Base-by-base conservation (phyloP, 2,329 filamentous ascomycete species). In the Fusarium compactum region DNA sequence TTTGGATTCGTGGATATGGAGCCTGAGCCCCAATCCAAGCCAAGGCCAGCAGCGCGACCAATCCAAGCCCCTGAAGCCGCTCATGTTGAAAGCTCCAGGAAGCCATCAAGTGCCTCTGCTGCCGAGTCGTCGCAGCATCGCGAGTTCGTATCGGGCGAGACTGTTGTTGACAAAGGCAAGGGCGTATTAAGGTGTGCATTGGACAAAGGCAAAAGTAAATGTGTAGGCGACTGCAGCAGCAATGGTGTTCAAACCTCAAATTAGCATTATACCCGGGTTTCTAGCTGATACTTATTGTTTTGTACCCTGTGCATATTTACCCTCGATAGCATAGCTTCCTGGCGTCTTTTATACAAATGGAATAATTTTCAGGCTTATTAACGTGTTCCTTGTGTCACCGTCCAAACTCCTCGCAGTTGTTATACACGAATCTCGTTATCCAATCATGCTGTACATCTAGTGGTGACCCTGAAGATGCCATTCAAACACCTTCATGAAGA, bases 401-500 rank as follows among this genome's bases (percentile, higher is more conserved):
- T 20, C 18, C 48, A 51, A 55, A 55, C 43, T 61, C 66, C 53
- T 34, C 38, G 40, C 16, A 48, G 44, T 55, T 55, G 22, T 55
- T 34, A 24, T 53, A 43, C 41, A 56, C 38, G 5, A 38, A 44
- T 46, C 20, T 46, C 50, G 6, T 62, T 38, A 38, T 38, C 34
- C 20, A 16, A 11, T 22, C 25, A 29, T 51, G 4, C 9, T 32
- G 22, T 12, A 2, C 24, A 41, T 52, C 38, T 63, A 66, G 51
- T 78, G 76, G 61, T 75, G 72, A 2, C 74, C 78, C n/a, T 77
- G 82, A 76, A 97, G 78, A 82, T 97, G 92, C 94, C 95, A 98
- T 74, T 87, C 87, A 81, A 97, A 93, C 15, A 97, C 85, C 79
- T 92, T 93, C 75, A 86, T 83, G 71, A 95, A 97, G 18, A 92